Percentiles rank a stretch among this genome's conserved stretches.
phyloP scores from a whole-genome alignment of 2,329 filamentous ascomycete species.

The Aspergillus sp. region DNA sequence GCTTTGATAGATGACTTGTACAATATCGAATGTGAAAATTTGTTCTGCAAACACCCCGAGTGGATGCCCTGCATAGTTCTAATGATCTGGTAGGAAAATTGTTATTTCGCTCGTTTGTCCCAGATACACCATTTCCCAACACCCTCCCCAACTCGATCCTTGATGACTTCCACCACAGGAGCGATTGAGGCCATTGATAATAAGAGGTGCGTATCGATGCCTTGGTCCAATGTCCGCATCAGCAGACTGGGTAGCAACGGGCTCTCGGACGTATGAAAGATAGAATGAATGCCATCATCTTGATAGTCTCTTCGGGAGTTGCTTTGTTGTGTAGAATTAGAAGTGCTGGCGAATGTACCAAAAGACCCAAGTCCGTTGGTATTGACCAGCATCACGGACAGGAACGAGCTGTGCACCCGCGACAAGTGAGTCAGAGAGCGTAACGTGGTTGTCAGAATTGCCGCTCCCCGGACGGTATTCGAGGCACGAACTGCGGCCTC shows the following conservation, averaged over 20 bases:
- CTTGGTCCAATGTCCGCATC: conserved; percentile 38
- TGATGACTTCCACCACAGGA: conserved; percentile 38
- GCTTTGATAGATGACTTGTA: conserved; percentile 12
- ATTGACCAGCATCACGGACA: conserved; percentile 40
- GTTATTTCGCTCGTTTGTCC: conserved; percentile 7
- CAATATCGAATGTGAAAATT: conserved; percentile 4
- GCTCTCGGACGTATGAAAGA: conserved; percentile 22
- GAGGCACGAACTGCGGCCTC: conserved; percentile 40
- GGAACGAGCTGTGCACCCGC: conserved; percentile 24
- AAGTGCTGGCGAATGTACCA: not conserved
- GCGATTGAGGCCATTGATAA: conserved; percentile 28
- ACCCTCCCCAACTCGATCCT: conserved; percentile 36
- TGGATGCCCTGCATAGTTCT: not conserved
- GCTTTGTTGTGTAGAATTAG: not conserved
- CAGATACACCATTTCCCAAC: conserved; percentile 40
- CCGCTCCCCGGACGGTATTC: conserved; percentile 35
- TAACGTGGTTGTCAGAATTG: conserved; percentile 31
- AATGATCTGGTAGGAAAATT: not conserved
- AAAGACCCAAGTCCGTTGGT: conserved; percentile 29
- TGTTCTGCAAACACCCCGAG: not conserved
- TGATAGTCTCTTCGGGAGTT: not conserved
- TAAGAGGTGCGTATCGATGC: conserved; percentile 41
- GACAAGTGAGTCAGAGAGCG: conserved; percentile 35
- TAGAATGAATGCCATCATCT: conserved; percentile 27
- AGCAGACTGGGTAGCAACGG: conserved; percentile 31